A percentile compares a stretch with the other conserved stretches of the same genome.
Conservation (phyloP, 2,329 filamentous ascomycete species). For the Sarocladium kiliense region DNA sequence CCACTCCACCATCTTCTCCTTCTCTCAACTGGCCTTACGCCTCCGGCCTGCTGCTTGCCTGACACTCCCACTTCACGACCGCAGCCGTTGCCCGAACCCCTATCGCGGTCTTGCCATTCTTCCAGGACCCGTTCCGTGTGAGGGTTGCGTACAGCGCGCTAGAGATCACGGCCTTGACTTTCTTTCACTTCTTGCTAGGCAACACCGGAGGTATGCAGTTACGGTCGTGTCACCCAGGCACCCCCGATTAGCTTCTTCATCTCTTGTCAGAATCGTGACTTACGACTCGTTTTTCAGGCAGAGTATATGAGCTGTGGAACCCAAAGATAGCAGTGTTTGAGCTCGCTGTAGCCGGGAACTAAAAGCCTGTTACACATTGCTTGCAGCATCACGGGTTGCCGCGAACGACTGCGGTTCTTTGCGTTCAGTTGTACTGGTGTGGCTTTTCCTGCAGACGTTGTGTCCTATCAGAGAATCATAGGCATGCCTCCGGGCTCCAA, state of each 20-base stretch:
- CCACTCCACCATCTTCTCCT: neutral
- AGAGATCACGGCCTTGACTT: neutral
- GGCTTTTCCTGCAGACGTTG: neutral
- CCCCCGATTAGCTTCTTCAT: neutral
- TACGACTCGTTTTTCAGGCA: constrained; percentile 7
- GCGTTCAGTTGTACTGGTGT: constrained; percentile 2
- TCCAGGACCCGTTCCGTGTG: neutral
- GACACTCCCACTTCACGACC: neutral
- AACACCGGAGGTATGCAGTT: neutral
- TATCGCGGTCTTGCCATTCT: neutral
- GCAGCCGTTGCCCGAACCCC: neutral
- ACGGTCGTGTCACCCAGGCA: neutral
- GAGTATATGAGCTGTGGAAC: neutral
- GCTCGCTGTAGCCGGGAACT: neutral
- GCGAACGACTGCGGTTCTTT: constrained; percentile 1
- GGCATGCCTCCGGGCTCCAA: neutral
- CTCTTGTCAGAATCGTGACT: neutral
- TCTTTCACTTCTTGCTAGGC: neutral
- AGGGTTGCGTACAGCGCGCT: neutral
- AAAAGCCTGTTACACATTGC: neutral
- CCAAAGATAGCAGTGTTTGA: neutral
- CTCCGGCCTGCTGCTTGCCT: neutral
- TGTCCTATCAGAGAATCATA: neutral
- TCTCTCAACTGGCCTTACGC: neutral
- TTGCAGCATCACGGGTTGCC: neutral